These are phyloP conservation scores for Lithocarpus polystachyus DNA, from an alignment of 306 rosid genomes.

Conservation along the genomic window DNA sequence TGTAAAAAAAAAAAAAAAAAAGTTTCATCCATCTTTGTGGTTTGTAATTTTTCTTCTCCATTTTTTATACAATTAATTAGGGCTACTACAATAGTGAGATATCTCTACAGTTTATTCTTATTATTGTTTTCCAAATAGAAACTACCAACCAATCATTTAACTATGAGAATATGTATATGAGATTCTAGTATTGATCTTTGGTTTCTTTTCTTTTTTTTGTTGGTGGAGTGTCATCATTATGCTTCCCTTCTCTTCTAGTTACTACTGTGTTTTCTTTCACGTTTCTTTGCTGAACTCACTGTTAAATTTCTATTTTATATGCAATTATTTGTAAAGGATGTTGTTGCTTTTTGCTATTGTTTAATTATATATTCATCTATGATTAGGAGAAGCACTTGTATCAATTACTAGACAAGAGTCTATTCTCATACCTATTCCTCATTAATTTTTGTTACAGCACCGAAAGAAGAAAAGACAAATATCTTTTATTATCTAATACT, in stretches of 20 bases:
- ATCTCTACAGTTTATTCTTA: slow-evolving; percentile 35
- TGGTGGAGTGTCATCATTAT: slow-evolving; percentile 27
- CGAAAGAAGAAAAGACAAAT: slow-evolving; percentile 5
- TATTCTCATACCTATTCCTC: background rate
- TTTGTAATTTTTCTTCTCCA: slow-evolving; percentile 23
- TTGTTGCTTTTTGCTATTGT: background rate
- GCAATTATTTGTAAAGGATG: background rate
- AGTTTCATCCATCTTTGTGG: background rate
- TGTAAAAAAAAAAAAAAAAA: background rate
- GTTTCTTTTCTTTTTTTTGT: slow-evolving; percentile 26
- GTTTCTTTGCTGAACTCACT: background rate
- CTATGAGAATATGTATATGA: slow-evolving; percentile 41
- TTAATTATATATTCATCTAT: background rate
- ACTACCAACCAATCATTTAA: slow-evolving; percentile 47
- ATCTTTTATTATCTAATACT: background rate
- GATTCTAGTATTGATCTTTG: slow-evolving; percentile 36
- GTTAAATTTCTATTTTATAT: background rate
- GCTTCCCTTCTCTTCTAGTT: background rate
- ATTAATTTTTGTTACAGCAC: background rate
- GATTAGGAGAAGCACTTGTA: background rate
- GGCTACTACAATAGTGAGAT: slow-evolving; percentile 27
- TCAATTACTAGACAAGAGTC: background rate
- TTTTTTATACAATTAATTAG: background rate
- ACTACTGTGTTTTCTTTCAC: background rate
- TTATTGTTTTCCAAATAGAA: slow-evolving; percentile 27